Percentiles rank a stretch among this genome's conserved stretches.
These are phyloP conservation scores for Coniochaeta ligniaria DNA, from an alignment of 2,329 filamentous ascomycete species.

Conservation along the genomic window DNA sequence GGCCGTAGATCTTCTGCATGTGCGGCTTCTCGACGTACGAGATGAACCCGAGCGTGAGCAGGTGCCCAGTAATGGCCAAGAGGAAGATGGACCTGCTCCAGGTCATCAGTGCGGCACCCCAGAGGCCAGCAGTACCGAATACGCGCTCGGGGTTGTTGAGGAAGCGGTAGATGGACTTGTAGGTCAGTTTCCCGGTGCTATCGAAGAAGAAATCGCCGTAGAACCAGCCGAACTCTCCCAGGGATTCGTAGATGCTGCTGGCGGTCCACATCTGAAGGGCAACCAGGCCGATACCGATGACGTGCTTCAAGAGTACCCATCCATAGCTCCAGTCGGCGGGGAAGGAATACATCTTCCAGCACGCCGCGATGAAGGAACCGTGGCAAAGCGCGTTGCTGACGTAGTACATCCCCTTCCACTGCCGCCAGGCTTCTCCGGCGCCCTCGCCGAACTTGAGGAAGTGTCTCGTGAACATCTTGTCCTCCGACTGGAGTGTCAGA, in stretches of 20 bases:
- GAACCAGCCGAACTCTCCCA: conserved; percentile 98
- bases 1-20: conserved; percentile 96
- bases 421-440: conserved; percentile 85
- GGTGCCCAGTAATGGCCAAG: conserved; percentile 77
- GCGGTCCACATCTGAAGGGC: conserved; percentile 89
- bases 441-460: conserved; percentile 96
- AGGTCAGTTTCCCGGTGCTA: conserved; percentile 79
- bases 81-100: conserved; percentile 83
- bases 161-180: conserved; percentile 96
- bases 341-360: conserved; percentile 93
- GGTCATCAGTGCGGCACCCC: conserved; percentile 90
- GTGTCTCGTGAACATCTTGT: conserved; percentile 93
- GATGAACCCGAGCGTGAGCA: conserved; percentile 79
- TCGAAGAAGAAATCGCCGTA: conserved; percentile 99
- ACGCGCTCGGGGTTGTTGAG: conserved; percentile 96
- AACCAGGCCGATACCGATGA: conserved; percentile 73
- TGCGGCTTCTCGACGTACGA: conserved; percentile 92
- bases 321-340: conserved; percentile 82
- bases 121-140: conserved; percentile 88
- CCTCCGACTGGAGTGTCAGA: conserved; percentile 76
- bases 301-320: conserved; percentile 79
- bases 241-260: conserved; percentile 85
- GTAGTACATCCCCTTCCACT: conserved; percentile 96
- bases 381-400: conserved; percentile 88
- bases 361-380: conserved; percentile 78